Evolutionary conservation across 2,329 filamentous ascomycete species (phyloP), one percentile per base, ranked within the genome.

Genomic region (Rhinocladiella mackenziei): DNA sequence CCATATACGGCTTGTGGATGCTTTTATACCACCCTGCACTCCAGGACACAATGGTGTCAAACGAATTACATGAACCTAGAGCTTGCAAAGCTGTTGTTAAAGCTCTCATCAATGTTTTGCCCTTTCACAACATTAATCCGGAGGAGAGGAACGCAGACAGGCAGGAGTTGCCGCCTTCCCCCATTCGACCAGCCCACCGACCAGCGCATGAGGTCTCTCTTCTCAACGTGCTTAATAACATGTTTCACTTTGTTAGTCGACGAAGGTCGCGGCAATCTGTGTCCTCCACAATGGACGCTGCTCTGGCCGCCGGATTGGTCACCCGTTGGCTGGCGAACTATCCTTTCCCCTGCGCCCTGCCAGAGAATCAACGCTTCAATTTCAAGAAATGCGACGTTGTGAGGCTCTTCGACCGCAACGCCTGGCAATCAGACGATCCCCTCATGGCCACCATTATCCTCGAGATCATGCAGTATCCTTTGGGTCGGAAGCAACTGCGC

Each of bases 281-380:
- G 30, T 14, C 22, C 19, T 6, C 22, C 14, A 23, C 41, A 10
- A 45, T 77, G 13, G 66, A 74, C 1, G 71, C 73, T 18, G 74
- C 74, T 40, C 65, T 88, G 13, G 66, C 78, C 59, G 79, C 81
- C 26, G 74, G 74, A 5, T 78, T 89, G 50, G 73, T 89, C 28
- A 80, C 83, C 48, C 79, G 77, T 43, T 89, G 85, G 85, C 73
- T 89, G n/a, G 75, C 71, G 23, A 80, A 77, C 56, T 86, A 89
- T 61, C 76, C 79, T 5, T 89, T 73, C 37, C 69, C 84, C 70
- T 84, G 83, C 14, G 67, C 71, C 13, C 65, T 64, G 1, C 53
- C 53, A 5, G 48, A 53, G 13, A 50, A 53, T 32, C 19, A 25
- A 9, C 65, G 73, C 2, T 72, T 76, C 42, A 74, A 80, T 40